Conservation (phyloP, 2,329 filamentous ascomycete species). For the Colletotrichum simmondsii region DNA sequence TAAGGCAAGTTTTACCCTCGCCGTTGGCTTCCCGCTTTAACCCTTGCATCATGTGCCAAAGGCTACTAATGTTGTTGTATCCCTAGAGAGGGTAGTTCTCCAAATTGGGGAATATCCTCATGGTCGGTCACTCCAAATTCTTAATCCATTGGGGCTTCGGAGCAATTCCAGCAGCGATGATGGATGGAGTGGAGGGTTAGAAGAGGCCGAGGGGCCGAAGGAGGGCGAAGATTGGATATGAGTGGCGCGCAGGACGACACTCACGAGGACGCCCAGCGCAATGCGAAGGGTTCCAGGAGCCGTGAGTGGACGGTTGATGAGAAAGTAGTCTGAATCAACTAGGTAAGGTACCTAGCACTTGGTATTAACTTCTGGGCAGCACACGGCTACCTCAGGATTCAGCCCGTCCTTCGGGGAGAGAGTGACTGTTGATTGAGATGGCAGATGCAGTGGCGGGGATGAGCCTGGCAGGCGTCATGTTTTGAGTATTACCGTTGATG, state of each 20-base stretch:
- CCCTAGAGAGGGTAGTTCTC: background rate
- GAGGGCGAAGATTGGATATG: background rate
- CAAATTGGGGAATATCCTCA: background rate
- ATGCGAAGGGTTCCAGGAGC: background rate
- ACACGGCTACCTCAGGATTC: background rate
- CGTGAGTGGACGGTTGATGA: background rate
- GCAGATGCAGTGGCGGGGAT: constrained; percentile 20
- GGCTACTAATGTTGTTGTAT: background rate
- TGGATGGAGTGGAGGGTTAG: background rate
- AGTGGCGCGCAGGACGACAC: background rate
- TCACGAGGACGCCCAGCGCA: background rate
- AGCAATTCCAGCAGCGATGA: background rate
- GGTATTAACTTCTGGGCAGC: too few species aligned
- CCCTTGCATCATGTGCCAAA: constrained; percentile 7
- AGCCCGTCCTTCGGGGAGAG: background rate
- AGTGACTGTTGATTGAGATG: constrained; percentile 14
- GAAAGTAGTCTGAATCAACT: background rate
- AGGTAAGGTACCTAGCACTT: background rate
- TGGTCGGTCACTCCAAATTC: background rate
- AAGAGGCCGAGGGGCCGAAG: background rate
- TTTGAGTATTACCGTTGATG: background rate
- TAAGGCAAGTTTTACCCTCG: background rate
- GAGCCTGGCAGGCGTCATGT: constrained; percentile 1
- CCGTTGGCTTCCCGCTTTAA: background rate
- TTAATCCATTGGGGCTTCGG: too few species aligned